Evolutionary conservation across 345 rosid species (phyloP), one percentile per base, ranked within the genome.

Genomic region (Eucalyptus marginata): DNA sequence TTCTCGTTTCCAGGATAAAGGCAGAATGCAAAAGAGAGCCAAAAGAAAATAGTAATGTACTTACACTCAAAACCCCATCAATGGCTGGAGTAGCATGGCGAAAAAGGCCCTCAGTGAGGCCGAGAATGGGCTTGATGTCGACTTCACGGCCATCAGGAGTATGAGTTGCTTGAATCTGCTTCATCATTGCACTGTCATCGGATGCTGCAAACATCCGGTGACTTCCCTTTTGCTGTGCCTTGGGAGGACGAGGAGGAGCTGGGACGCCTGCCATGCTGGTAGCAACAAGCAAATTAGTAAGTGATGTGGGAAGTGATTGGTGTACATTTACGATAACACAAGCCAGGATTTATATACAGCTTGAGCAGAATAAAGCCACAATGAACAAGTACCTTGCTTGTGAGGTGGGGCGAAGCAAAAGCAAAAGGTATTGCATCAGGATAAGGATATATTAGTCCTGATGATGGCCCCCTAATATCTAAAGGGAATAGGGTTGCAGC

Each of bases 101-200:
- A 59, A 94, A 86, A 52, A 93, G 90, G 52, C 89, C 89, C 71
- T 94, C 93, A 22, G 90, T 88, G 88, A 94, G 89, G 22, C 54
- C 33, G 59, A 94, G 92, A 50, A 94, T 91, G 14, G 92, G 92
- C 33, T 51, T 88, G 89, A 90, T 91, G 10, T 93, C 92, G 86
- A 94, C 90, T 33, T 81, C 81, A 13, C 93, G 93, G 20, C 94
- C 93, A 76, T 94, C 96, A 3, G 94, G 95, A 33, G 89, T n/a
- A 90, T 93, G 96, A 44, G 94, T 93, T 29, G 94, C 90, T 87
- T 80, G 91, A 62, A 94, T 89, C 84, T 92, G 93, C 92, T 90
- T 93, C 93, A 92, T 88, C 92, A 91, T 92, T 2, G 91, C 87
- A 52, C 20, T 88, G 56, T 94, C 96, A 56, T 92, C 92, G 6